These are phyloP conservation scores for Saksenaea oblongispora DNA, from an alignment of 371 early-diverging fungal genomes.

Conservation along the genomic window DNA sequence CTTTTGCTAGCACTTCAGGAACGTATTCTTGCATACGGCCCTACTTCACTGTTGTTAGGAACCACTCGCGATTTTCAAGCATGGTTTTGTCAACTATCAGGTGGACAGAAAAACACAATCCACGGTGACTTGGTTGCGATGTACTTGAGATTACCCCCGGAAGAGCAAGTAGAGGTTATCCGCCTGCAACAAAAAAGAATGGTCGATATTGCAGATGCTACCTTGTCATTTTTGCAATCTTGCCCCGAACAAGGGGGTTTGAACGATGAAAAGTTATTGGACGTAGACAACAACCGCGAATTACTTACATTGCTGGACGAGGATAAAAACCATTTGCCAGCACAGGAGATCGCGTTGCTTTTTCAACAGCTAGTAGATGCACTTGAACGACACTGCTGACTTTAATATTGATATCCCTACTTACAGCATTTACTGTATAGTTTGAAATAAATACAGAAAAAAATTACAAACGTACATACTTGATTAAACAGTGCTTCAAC, in stretches of 20 bases:
- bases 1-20: slow-evolving; percentile 23
- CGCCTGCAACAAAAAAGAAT: neutral
- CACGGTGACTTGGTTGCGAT: slow-evolving; percentile 32
- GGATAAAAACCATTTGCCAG: neutral
- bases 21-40: slow-evolving; percentile 17
- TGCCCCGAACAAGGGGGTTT: neutral
- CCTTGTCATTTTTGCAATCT: neutral
- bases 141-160: slow-evolving; percentile 9
- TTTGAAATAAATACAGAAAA: no score
- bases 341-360: neutral
- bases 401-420: neutral
- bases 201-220: neutral
- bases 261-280: neutral
- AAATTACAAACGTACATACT: no score
- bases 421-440: no score
- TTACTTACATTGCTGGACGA: neutral
- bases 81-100: slow-evolving; percentile 27
- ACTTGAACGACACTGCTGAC: neutral
- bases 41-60: slow-evolving; percentile 27
- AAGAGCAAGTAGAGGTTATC: neutral
- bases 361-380: neutral
- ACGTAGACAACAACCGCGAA: neutral
- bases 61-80: slow-evolving; percentile 22
- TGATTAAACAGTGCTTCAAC: no score
- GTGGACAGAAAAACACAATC: slow-evolving; percentile 20